Evolutionary conservation across 257 asterid genomes (phyloP).

Genomic region (Fraxinus quadrangulata): DNA sequence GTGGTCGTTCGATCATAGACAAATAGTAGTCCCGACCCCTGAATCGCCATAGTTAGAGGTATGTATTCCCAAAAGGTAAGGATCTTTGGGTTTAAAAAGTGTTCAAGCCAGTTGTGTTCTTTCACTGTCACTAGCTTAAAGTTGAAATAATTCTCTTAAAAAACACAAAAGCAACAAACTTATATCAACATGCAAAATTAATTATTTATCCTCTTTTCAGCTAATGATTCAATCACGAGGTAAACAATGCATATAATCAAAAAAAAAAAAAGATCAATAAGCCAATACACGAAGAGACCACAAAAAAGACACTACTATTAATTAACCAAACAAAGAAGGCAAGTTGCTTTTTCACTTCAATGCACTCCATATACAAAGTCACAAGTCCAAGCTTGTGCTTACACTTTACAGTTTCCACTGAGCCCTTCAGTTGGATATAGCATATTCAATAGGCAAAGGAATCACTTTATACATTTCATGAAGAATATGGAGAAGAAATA

Average conservation of each 20-base stretch:
- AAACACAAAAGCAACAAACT: background rate
- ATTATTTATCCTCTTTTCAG: slow-evolving; percentile 15
- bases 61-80: background rate
- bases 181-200: slow-evolving; percentile 20
- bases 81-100: background rate
- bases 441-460: slow-evolving; percentile 28
- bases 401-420: slow-evolving; percentile 43
- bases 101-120: background rate
- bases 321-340: slow-evolving; percentile 27
- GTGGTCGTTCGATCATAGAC: background rate
- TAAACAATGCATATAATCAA: background rate
- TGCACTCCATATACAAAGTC: slow-evolving; percentile 18
- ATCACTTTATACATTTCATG: slow-evolving; percentile 25
- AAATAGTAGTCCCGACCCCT: background rate
- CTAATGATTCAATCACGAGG: slow-evolving; percentile 17
- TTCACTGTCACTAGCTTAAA: background rate
- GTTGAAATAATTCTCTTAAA: background rate
- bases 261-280: slow-evolving; percentile 10
- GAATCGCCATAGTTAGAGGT: background rate
- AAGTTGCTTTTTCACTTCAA: slow-evolving; percentile 10
- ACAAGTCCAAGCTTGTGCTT: slow-evolving; percentile 29
- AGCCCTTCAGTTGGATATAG: slow-evolving; percentile 29
- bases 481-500: slow-evolving; percentile 28
- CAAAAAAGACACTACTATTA: slow-evolving; percentile 17
- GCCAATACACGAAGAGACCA: slow-evolving; percentile 46